phyloP scores from a whole-genome alignment of 768 basidiomycete species.

The Rhodotorula taiwanensis region DNA sequence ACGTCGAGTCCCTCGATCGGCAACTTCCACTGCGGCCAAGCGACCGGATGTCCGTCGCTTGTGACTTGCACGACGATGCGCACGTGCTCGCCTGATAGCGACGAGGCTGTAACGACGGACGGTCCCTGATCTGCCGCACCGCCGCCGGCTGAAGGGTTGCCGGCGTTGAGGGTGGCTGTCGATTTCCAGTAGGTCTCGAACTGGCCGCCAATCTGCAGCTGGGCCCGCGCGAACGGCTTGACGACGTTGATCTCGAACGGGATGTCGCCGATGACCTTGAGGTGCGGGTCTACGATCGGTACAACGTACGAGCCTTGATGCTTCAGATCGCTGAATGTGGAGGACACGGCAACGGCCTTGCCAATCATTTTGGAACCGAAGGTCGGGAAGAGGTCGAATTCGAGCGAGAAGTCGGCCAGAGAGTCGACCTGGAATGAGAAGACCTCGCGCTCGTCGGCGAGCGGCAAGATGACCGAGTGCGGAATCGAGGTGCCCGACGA shows the following conservation, averaged over 20 bases:
- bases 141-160: constrained; percentile 42
- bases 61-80: constrained; percentile 86
- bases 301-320: constrained; percentile 45
- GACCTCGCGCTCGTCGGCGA: constrained; percentile 60
- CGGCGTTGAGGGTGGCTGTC: constrained; percentile 47
- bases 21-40: constrained; percentile 67
- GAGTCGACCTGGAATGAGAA: constrained; percentile 81
- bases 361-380: constrained; percentile 97
- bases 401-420: constrained; percentile 65
- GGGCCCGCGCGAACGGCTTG: constrained; percentile 82
- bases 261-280: constrained; percentile 92
- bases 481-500: constrained; percentile 65
- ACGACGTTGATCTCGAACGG: constrained; percentile 80
- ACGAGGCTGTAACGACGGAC: constrained; percentile 65
- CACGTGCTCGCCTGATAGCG: constrained; percentile 80
- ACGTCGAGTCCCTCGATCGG: constrained; percentile 68
- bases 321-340: constrained; percentile 58
- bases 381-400: constrained; percentile 92
- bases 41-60: constrained; percentile 79
- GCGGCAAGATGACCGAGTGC: constrained; percentile 79
- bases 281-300: constrained; percentile 82
- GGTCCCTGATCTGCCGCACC: constrained; percentile 28
- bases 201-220: constrained; percentile 86
- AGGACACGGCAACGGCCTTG: constrained; percentile 76
- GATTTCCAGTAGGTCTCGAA: constrained; percentile 99